Evolutionary conservation across 2,329 filamentous ascomycete genomes (phyloP).

Genomic region (Curvularia lunata): DNA sequence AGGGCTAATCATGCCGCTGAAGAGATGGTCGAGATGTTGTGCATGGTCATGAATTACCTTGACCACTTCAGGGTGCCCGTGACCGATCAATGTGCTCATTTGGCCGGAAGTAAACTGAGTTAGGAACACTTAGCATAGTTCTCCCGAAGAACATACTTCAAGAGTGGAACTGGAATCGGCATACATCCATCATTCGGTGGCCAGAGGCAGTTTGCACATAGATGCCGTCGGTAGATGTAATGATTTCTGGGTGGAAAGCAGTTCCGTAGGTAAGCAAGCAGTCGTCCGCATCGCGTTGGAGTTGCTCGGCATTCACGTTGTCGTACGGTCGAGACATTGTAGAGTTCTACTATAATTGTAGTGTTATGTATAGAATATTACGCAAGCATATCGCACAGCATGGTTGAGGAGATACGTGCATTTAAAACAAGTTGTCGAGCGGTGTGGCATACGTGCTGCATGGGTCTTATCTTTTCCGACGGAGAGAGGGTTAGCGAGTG

Average conservation of each 20-base stretch:
- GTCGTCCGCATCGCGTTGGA: slow-evolving; percentile 31
- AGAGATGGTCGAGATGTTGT: slow-evolving; percentile 41
- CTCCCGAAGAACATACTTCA: neutral
- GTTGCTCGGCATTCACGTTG: slow-evolving; percentile 21
- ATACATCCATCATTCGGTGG: slow-evolving; percentile 41
- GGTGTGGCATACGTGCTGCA: neutral
- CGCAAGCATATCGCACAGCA: too few species aligned
- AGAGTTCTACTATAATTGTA: neutral
- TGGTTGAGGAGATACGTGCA: neutral
- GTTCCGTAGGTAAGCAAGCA: slow-evolving; percentile 34
- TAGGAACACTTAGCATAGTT: neutral
- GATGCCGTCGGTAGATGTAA: slow-evolving; percentile 36
- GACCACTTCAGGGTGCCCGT: slow-evolving; percentile 44
- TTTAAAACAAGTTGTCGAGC: neutral
- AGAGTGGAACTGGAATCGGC: neutral
- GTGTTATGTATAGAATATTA: too few species aligned
- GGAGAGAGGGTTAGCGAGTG: slow-evolving; percentile 2
- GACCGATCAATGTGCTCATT: slow-evolving; percentile 32
- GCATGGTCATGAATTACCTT: slow-evolving; percentile 38
- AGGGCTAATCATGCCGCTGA: slow-evolving; percentile 47
- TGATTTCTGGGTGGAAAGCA: slow-evolving; percentile 38
- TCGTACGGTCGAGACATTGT: slow-evolving; percentile 28
- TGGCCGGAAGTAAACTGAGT: slow-evolving; percentile 21
- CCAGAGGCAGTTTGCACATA: slow-evolving; percentile 40
- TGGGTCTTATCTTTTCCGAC: slow-evolving; percentile 10